phyloP scores from a whole-genome alignment of 441 rosid species.

The Capsella rubella region DNA sequence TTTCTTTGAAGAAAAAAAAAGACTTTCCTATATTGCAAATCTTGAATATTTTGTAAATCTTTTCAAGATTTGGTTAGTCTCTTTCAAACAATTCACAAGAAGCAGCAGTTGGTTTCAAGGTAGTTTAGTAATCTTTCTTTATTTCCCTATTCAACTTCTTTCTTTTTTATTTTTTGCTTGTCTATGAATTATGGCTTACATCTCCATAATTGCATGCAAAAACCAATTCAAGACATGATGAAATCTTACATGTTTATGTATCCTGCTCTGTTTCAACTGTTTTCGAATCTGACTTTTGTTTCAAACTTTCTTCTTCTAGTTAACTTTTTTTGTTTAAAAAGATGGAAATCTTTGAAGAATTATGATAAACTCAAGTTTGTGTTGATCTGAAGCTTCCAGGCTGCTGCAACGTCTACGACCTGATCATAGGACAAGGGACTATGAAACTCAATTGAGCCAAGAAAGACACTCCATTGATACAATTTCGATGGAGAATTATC shows the following conservation, averaged over 20 bases:
- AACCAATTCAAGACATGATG: slow-evolving; percentile 19
- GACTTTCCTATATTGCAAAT: slow-evolving; percentile 39
- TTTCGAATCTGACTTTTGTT: not conserved
- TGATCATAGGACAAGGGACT: slow-evolving; percentile 14
- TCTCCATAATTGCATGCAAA: slow-evolving; percentile 39
- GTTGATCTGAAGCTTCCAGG: slow-evolving; percentile 18
- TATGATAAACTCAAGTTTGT: slow-evolving; percentile 19
- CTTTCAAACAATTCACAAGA: slow-evolving; percentile 54
- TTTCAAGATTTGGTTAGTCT: slow-evolving; percentile 48
- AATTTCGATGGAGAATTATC: slow-evolving; percentile 49
- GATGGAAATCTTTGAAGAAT: not conserved
- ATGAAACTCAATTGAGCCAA: slow-evolving; percentile 52
- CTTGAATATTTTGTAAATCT: slow-evolving; percentile 37
- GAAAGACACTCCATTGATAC: slow-evolving; percentile 8
- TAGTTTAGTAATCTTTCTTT: slow-evolving; percentile 48
- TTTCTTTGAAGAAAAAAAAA: not conserved
- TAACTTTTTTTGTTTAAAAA: not conserved
- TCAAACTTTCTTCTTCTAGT: not conserved
- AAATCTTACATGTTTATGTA: slow-evolving; percentile 30
- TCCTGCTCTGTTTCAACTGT: slow-evolving; percentile 17
- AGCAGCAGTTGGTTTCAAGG: slow-evolving; percentile 61
- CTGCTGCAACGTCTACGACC: not conserved
- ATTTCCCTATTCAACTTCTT: slow-evolving; percentile 28
- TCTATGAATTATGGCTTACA: slow-evolving; percentile 23
- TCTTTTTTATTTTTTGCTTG: not conserved